Base-by-base conservation (phyloP, 1,139 yeast species). In the Pichia sp. region DNA sequence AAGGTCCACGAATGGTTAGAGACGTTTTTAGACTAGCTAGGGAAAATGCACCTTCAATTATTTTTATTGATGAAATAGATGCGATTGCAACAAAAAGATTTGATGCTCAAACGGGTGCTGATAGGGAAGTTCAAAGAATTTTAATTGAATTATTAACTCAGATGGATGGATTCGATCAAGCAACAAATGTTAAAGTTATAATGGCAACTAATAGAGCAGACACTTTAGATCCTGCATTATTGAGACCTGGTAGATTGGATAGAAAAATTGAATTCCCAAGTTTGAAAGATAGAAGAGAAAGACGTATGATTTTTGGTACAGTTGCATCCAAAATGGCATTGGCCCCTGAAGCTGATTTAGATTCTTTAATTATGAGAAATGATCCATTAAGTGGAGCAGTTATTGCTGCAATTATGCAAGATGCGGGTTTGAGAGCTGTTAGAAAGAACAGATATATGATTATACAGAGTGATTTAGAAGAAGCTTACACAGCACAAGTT, bases 201-300 rank as follows among this genome's bases (percentile, higher is more conserved):
- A 92, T 92, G 99, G 98, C 99, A 33, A 92, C 99, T 10, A 92
- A 92, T 68, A 84, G 98, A 73, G 96, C 97, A 34, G 96, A 92
- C 64, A 92, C 97, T 2, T 77, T 92, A 58, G 98, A 92, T 68
- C 98, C 98, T 12, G 98, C 98, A 4, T 73, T 92, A 59, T 74
- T 92, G 59, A 85, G 98, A 73, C 98, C 98, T 4, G 98, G 98
- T 55, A 85, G 99, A 74, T 82, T 92, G 66, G 99, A 94, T 67
- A 80, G 99, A 67, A 94, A 94, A 67, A 94, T 94, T 60, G 98
- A 94, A 66, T 94, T 94, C 67, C 98, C 98, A 39, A 82, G 87
- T 30, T 73, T 90, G 64, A 84, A 95, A 62, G 98, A 94, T 64
- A 82, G 98, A 69, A 83, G 98, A 69, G 98, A 94, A 65, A 84